Evolutionary conservation across 768 basidiomycete genomes (phyloP).

Genomic region (Lepiota brunneoincarnata): DNA sequence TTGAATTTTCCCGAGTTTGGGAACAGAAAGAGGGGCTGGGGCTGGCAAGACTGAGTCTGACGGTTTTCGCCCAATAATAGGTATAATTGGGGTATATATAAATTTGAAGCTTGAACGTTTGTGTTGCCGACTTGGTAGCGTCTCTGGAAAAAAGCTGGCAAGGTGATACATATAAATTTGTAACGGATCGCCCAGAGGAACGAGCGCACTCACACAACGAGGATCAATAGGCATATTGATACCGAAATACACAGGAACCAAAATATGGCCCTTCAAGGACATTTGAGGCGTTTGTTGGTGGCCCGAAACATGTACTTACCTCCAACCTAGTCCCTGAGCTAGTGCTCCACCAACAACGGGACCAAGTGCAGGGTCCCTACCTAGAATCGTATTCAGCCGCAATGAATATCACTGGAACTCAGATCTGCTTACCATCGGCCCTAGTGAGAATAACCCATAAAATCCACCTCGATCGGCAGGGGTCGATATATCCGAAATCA

Average conservation of each 20-base stretch:
- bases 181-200: too few relatives aligned
- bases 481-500: slow-evolving; percentile 74
- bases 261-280: slow-evolving; percentile 46
- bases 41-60: slow-evolving; percentile 10
- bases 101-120: neutral
- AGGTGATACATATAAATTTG: slow-evolving; percentile 12
- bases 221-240: slow-evolving; percentile 40
- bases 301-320: slow-evolving; percentile 29
- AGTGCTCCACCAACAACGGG: slow-evolving; percentile 61
- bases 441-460: slow-evolving; percentile 63
- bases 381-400: neutral
- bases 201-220: slow-evolving; percentile 38
- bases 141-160: slow-evolving; percentile 48
- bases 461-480: slow-evolving; percentile 74
- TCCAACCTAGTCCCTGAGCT: slow-evolving; percentile 60
- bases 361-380: slow-evolving; percentile 62
- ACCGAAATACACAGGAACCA: slow-evolving; percentile 58
- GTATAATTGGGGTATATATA: slow-evolving; percentile 5
- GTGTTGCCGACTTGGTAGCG: slow-evolving; percentile 24
- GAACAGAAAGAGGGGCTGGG: slow-evolving; percentile 20
- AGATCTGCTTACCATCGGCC: slow-evolving; percentile 46
- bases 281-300: neutral
- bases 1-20: slow-evolving; percentile 37
- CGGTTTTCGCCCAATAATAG: neutral
- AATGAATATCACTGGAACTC: neutral